Base-by-base conservation (phyloP, 2,329 filamentous ascomycete genomes). In the Hypoxylon sp. region DNA sequence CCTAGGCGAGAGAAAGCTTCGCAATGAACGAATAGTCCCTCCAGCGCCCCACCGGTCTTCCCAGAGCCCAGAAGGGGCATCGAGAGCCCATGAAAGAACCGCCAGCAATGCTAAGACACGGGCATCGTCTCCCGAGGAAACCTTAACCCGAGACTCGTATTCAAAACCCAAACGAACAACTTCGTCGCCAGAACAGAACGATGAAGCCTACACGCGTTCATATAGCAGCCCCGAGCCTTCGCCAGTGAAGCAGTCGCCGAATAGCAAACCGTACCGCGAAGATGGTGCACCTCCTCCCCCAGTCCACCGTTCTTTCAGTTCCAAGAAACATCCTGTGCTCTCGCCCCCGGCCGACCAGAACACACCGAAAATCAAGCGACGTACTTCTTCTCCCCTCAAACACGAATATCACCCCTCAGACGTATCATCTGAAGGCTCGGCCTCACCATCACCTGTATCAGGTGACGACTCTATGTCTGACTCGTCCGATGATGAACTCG, bases 401-500 rank as follows among this genome's bases (percentile, higher is more conserved):
- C 94, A 98, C 74, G 94, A 99, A 79, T 99, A 97, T 72, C 90
- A 94, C 66, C 94, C 94, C 13, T 98, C 95, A 0, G 87, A 89
- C 52, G 78, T 82, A 49, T 88, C 85, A 0, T 89, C 87, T 0
- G 80, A 77, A 15, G 71, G 68, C 26, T 74, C 74, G 7, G 59
- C 62, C 20, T 74, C 74, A 6, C 56, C 66, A 19, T 24, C 34
- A 19, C 73, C 72, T 20, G 67, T 53, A 39, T 73, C 73, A n/a
- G 74, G 73, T 6, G 88, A 87, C 6, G 87, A 81, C 48, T 77
- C 77, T 1, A 78, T 82, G 30, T 83, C 79, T 6, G 73, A 75
- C 41, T 76, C 83, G 17, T 85, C 84, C 5, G 79, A 82, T 48
- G 85, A 87, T 49, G 86, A 89, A 28, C 78, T 88, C 6, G 87